A percentile compares a stretch with the other conserved stretches of the same genome.
phyloP scores from a whole-genome alignment of 306 rosid species.

The Benincasa hispida region DNA sequence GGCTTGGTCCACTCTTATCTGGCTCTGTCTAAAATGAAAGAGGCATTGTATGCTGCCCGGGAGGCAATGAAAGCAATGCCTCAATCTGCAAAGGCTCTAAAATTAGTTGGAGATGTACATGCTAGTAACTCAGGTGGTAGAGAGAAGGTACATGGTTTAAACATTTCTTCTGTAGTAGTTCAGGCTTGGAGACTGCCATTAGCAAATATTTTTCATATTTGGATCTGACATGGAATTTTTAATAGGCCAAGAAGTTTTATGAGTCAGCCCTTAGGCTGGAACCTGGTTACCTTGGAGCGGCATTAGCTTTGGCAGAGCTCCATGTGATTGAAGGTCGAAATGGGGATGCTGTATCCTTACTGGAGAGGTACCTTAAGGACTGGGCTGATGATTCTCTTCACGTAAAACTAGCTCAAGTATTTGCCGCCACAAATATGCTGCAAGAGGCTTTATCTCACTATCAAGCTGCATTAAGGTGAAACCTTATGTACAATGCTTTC shows the following conservation, averaged over 20 bases:
- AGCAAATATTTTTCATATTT: constrained; percentile 9
- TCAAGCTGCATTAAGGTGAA: constrained; percentile 87
- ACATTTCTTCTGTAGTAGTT: constrained; percentile 12
- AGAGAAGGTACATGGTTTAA: constrained; percentile 54
- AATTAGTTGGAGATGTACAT: constrained; percentile 94
- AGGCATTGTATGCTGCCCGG: constrained; percentile 91
- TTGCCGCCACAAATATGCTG: constrained; percentile 88
- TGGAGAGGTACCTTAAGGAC: constrained; percentile 89
- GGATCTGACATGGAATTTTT: constrained; percentile 11
- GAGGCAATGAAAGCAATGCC: constrained; percentile 99
- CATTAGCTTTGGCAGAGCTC: constrained; percentile 95
- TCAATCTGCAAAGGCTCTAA: constrained; percentile 95
- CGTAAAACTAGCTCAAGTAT: constrained; percentile 94
- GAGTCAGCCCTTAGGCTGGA: constrained; percentile 99
- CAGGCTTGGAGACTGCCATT: constrained; percentile 6
- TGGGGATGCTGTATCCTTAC: constrained; percentile 82
- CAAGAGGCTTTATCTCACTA: constrained; percentile 92
- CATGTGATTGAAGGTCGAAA: constrained; percentile 94
- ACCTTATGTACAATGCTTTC: not conserved
- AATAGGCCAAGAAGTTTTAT: constrained; percentile 88
- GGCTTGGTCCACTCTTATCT: constrained; percentile 93
- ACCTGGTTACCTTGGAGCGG: constrained; percentile 99
- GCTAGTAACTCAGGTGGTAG: constrained; percentile 88
- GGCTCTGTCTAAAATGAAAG: constrained; percentile 76
- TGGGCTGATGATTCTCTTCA: constrained; percentile 99